Conservation (phyloP, 129 eudicot species). For the Centella asiatica region DNA sequence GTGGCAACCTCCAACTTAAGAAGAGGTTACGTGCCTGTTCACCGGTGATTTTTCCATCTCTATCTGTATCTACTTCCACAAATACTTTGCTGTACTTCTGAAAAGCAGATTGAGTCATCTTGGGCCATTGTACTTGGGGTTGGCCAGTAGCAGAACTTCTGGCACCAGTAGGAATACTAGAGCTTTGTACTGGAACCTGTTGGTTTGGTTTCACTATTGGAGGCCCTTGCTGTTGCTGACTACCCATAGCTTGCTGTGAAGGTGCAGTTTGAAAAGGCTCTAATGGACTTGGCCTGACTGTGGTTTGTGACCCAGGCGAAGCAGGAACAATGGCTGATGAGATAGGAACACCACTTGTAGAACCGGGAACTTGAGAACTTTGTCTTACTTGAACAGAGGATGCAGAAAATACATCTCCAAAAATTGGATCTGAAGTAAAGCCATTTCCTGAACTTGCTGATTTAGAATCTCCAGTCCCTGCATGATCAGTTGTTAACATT, state of each 20-base stretch:
- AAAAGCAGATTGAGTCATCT: slow-evolving; percentile 60
- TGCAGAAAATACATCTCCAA: slow-evolving; percentile 55
- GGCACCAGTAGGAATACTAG: slow-evolving; percentile 28
- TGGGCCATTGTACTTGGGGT: slow-evolving; percentile 69
- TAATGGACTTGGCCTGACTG: slow-evolving; percentile 20
- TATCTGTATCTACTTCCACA: slow-evolving; percentile 73
- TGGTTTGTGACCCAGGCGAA: slow-evolving; percentile 31
- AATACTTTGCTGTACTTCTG: slow-evolving; percentile 85
- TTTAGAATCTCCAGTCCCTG: slow-evolving; percentile 32
- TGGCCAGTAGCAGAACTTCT: slow-evolving; percentile 31
- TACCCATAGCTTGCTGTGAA: slow-evolving; percentile 26
- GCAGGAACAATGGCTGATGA: slow-evolving; percentile 32
- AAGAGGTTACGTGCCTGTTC: slow-evolving; percentile 81
- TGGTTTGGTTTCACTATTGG: slow-evolving; percentile 32
- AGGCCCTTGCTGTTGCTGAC: slow-evolving; percentile 37
- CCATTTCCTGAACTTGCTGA: slow-evolving; percentile 49
- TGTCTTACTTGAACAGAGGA: slow-evolving; percentile 30
- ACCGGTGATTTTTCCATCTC: slow-evolving; percentile 80
- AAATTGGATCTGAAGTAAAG: slow-evolving; percentile 31
- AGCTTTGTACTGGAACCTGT: slow-evolving; percentile 32
- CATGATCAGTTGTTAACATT: slow-evolving; percentile 16
- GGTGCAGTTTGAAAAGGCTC: slow-evolving; percentile 22
- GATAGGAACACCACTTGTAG: slow-evolving; percentile 30
- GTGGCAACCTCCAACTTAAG: slow-evolving; percentile 80
- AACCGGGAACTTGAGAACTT: slow-evolving; percentile 25